Base-by-base conservation (phyloP, 805 yeast species). In the Crinitomyces ghanaensis region DNA sequence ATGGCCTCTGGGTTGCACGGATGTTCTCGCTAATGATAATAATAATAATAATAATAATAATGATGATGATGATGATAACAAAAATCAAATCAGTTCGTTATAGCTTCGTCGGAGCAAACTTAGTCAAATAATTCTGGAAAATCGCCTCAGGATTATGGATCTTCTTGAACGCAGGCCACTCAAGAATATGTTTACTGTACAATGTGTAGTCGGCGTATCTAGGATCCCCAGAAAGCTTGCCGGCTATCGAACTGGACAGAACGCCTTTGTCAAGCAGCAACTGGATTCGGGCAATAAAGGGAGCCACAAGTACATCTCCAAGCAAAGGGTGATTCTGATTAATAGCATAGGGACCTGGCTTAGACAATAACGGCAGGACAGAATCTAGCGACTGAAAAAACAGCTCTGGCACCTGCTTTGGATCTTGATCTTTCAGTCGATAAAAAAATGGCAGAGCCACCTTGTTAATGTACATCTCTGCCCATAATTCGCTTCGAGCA, bases 271-370 rank as follows among this genome's bases (percentile, higher is more conserved):
- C 42, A 12, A 39, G 28, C 11, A 28, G 31, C 8, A 32, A 13
- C 22, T 42, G 28, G 32, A 44, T 35, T 6, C 48, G 36, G 19
- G 41, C 33, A 25, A 44, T 24, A 26, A 44, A 45, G 5, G 49
- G 47, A 13, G 46, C 47, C 18, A 44, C 30, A 37, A 40, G 20
- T 22, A 44, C 26, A 31, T 46, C 49, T 5, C 44, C 49, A 19
- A 45, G 39, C 30, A 42, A 39, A 7, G 46, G 45, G 23, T 31
- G 30, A 7, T 21, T 5, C 38, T 35, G 42, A 28, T 37, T 35
- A 20, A 25, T 28, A 37, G 40, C 37, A 33, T 28, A 36, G 2
- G 36, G 38, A 4, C 36, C 40, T 7, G 40, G 40, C 29, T 35
- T 35, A n/a, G 40, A 46, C 31, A 31, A 30, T 30, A 41, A 42